phyloP scores from a whole-genome alignment of 805 yeast species.

The Metschnikowia lunata region DNA sequence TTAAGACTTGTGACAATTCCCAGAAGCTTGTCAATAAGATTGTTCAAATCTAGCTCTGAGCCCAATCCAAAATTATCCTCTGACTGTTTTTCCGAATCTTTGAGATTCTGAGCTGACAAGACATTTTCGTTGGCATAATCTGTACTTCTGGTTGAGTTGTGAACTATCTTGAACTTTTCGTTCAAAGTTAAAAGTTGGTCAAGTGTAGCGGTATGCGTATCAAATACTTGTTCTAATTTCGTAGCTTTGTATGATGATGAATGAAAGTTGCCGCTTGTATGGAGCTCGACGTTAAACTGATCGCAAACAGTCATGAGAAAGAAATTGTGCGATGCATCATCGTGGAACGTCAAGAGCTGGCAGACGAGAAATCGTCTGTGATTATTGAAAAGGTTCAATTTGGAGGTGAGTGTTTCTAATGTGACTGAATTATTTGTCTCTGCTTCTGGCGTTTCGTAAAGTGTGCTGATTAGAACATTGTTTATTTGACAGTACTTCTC shows the following conservation, averaged over 20 bases:
- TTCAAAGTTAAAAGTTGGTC: slow-evolving; percentile 22
- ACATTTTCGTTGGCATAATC: slow-evolving; percentile 17
- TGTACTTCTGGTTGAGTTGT: slow-evolving; percentile 5
- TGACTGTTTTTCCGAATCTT: neutral
- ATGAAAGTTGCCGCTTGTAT: slow-evolving; percentile 1
- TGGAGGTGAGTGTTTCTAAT: slow-evolving; percentile 16
- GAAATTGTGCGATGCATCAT: slow-evolving; percentile 25
- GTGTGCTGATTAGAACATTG: slow-evolving; percentile 24
- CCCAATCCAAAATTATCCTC: slow-evolving; percentile 8
- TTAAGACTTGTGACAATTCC: slow-evolving; percentile 32
- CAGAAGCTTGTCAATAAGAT: slow-evolving; percentile 28
- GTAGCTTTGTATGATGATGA: slow-evolving; percentile 17
- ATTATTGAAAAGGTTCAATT: slow-evolving; percentile 30
- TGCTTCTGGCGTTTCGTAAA: slow-evolving; percentile 11
- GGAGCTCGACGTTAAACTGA: slow-evolving; percentile 12
- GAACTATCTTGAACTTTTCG: slow-evolving; percentile 23
- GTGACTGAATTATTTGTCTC: slow-evolving; percentile 4
- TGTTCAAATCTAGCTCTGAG: slow-evolving; percentile 18
- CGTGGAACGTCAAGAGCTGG: slow-evolving; percentile 35
- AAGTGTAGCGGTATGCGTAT: slow-evolving; percentile 22
- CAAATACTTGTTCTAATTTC: slow-evolving; percentile 19
- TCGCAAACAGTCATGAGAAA: slow-evolving; percentile 28
- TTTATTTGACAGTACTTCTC: slow-evolving; percentile 40
- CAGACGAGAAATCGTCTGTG: slow-evolving; percentile 35
- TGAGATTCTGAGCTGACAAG: slow-evolving; percentile 1